These are phyloP conservation scores for Suhomyces terraborum DNA, from an alignment of 1,139 yeast species.

Conservation along the genomic window DNA sequence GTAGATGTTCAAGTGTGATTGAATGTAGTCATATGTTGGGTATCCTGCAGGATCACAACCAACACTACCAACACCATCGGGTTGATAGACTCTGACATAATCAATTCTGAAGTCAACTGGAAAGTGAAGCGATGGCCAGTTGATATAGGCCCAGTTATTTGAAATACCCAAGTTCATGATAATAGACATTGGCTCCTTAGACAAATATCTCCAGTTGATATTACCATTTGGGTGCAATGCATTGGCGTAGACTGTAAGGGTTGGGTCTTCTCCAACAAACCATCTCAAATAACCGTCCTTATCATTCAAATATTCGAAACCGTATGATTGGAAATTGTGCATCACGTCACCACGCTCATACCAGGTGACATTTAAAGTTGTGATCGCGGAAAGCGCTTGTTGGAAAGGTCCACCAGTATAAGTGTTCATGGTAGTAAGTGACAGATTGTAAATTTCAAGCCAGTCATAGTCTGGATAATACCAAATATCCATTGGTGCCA, in stretches of 20 bases:
- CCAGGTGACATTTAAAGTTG: conserved; percentile 75
- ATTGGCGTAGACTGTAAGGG: conserved; percentile 59
- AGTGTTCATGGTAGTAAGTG: conserved; percentile 69
- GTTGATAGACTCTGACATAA: conserved; percentile 80
- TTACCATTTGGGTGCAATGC: conserved; percentile 84
- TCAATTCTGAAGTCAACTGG: conserved; percentile 72
- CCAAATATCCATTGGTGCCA: conserved; percentile 89
- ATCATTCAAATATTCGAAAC: conserved; percentile 76
- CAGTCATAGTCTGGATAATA: conserved; percentile 78
- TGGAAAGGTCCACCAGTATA: conserved; percentile 86
- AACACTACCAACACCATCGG: conserved; percentile 47
- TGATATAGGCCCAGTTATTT: conserved; percentile 79
- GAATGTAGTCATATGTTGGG: conserved; percentile 77
- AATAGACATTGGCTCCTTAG: conserved; percentile 86
- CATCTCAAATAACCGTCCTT: conserved; percentile 74
- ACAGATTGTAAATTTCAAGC: conserved; percentile 59
- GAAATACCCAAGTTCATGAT: conserved; percentile 79
- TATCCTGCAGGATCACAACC: conserved; percentile 77
- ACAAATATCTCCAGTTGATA: conserved; percentile 68
- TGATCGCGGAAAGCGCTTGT: conserved; percentile 77
- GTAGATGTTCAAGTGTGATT: conserved; percentile 64
- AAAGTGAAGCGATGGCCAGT: conserved; percentile 69
- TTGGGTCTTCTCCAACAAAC: conserved; percentile 73
- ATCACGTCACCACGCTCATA: conserved; percentile 50
- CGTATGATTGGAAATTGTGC: conserved; percentile 65